These are phyloP conservation scores for Coemansia sp. DNA, from an alignment of 192 early-diverging fungal genomes.

Conservation along the genomic window DNA sequence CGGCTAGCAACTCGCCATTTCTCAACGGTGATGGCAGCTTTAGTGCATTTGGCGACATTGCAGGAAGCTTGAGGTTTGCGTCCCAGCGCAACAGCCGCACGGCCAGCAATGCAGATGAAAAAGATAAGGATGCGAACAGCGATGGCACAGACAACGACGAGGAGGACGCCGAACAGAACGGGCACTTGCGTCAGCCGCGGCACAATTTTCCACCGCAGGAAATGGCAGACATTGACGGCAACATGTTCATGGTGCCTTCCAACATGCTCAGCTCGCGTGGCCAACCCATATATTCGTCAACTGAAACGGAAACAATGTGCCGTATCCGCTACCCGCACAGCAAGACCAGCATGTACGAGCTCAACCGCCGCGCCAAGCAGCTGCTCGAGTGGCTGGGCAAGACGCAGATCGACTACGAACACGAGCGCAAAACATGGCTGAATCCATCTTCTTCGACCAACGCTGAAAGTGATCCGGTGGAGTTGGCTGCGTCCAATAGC, in stretches of 20 bases:
- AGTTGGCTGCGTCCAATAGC: neutral
- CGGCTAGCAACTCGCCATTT: slow-evolving; percentile 41
- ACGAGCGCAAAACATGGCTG: slow-evolving; percentile 34
- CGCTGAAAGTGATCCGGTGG: neutral
- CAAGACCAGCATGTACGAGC: slow-evolving; percentile 34
- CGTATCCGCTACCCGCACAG: slow-evolving; percentile 47
- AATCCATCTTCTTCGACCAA: neutral
- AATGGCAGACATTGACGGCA: slow-evolving; percentile 38
- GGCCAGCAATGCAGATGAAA: neutral
- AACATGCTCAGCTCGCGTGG: slow-evolving; percentile 41
- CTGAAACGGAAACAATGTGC: slow-evolving; percentile 39
- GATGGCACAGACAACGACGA: neutral
- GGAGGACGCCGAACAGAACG: neutral
- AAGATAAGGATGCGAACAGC: neutral
- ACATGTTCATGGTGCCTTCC: slow-evolving; percentile 32
- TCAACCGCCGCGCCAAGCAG: slow-evolving; percentile 51
- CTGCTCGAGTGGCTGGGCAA: slow-evolving; percentile 55
- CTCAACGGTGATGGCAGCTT: slow-evolving; percentile 17
- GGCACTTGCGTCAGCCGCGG: slow-evolving; percentile 17
- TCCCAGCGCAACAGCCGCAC: slow-evolving; percentile 11
- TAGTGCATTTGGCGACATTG: slow-evolving; percentile 8
- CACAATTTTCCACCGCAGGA: slow-evolving; percentile 39
- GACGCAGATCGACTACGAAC: slow-evolving; percentile 49
- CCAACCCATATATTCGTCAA: slow-evolving; percentile 49
- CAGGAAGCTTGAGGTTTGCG: slow-evolving; percentile 7